Conservation (phyloP, 371 early-diverging fungal species). For the Apophysomyces variabilis region DNA sequence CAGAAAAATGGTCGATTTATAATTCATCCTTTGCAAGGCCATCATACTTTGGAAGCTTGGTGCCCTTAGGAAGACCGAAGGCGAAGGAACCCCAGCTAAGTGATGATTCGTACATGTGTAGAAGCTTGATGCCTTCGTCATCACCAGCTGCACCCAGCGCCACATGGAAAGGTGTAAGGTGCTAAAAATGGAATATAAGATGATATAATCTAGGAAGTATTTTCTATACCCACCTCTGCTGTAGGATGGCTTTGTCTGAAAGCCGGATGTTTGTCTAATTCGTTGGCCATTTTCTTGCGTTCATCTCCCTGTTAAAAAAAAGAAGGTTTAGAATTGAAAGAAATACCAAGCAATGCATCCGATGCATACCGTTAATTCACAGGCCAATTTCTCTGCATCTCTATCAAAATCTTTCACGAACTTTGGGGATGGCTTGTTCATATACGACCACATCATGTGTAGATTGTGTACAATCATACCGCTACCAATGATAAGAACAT, state of each 20-base stretch:
- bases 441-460: slow-evolving; percentile 37
- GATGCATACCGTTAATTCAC: slow-evolving; percentile 11
- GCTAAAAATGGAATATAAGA: slow-evolving; percentile 10
- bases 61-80: slow-evolving; percentile 31
- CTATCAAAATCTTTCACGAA: slow-evolving; percentile 35
- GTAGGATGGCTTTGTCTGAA: slow-evolving; percentile 44
- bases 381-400: slow-evolving; percentile 24
- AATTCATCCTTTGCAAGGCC: too few species aligned
- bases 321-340: not conserved
- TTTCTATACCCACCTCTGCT: slow-evolving; percentile 29
- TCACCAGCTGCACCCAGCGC: slow-evolving; percentile 40
- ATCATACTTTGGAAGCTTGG: slow-evolving; percentile 11
- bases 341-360: not conserved
- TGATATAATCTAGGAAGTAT: too few species aligned
- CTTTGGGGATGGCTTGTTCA: slow-evolving; percentile 27
- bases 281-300: slow-evolving; percentile 24
- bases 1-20: too few species aligned
- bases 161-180: slow-evolving; percentile 41
- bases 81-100: slow-evolving; percentile 33
- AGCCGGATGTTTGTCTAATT: slow-evolving; percentile 26
- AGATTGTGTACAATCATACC: slow-evolving; percentile 68
- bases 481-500: slow-evolving; percentile 64
- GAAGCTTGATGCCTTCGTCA: slow-evolving; percentile 27
- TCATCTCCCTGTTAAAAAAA: slow-evolving; percentile 19
- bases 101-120: slow-evolving; percentile 29